Conservation (phyloP, 2,329 filamentous ascomycete species). For the Nothophaeocryptopus gaeumannii region DNA sequence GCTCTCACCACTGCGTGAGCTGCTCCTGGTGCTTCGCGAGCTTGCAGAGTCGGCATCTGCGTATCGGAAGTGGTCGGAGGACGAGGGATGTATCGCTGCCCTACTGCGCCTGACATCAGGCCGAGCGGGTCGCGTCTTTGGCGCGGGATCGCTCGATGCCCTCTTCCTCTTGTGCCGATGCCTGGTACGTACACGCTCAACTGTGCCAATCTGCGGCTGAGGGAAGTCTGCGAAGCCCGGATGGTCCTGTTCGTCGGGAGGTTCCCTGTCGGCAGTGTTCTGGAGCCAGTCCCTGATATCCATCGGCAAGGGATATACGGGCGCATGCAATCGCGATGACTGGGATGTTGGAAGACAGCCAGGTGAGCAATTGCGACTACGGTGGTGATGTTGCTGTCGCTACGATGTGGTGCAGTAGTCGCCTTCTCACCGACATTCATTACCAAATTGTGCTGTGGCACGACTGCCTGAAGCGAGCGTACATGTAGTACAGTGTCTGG, state of each 20-base stretch:
- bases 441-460: constrained; percentile 1
- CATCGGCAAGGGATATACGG: constrained; percentile 33
- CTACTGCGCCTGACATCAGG: background rate
- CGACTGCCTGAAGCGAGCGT: background rate
- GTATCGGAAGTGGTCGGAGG: constrained; percentile 14
- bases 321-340: constrained; percentile 8
- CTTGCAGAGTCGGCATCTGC: constrained; percentile 1
- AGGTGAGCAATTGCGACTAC: background rate
- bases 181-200: constrained; percentile 16
- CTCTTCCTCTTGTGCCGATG: constrained; percentile 35
- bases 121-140: constrained; percentile 6
- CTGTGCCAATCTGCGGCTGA: constrained; percentile 23
- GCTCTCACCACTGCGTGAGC: constrained; percentile 1
- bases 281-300: constrained; percentile 48
- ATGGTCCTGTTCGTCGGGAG: constrained; percentile 28
- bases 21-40: constrained; percentile 6
- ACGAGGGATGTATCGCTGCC: constrained; percentile 10
- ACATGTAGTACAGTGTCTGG: constrained; percentile 1
- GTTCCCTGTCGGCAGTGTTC: constrained; percentile 38
- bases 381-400: constrained; percentile 6
- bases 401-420: constrained; percentile 4
- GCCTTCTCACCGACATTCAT: constrained; percentile 1
- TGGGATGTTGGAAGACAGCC: constrained; percentile 7
- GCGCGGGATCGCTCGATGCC: constrained; percentile 36
- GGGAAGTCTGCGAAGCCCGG: constrained; percentile 25